Base-by-base conservation (phyloP, 306 rosid species). In the Malus sieversii region DNA sequence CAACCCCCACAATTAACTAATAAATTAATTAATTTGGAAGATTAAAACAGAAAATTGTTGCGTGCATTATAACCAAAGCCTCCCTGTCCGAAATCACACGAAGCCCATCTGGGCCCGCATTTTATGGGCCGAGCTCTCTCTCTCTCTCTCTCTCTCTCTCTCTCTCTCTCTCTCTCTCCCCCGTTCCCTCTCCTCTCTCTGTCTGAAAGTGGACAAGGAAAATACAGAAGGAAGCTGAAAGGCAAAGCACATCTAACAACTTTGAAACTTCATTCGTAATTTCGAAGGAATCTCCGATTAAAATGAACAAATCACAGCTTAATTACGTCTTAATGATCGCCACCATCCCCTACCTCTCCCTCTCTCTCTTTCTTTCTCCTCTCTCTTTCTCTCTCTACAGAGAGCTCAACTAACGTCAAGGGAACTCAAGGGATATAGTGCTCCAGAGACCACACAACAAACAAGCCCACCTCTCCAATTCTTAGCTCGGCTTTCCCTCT, bases 281-380 rank as follows among this genome's bases (percentile, higher is more conserved):
- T 77, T 78, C 80, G n/a, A 92, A 92, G 97, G 46, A 83, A 87
- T 77, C 82, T 46, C 7, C 52, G 81, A 86, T 82, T 91, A 78
- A 86, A 48, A 13, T 75, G 9, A 42, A 16, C 6, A 38, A 30
- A 12, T 62, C 68, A 52, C 82, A 57, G 30, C 72, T 58, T 64
- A 27, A 52, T 48, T 48, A 5, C 3, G 29, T 65, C 57, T 70
- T 65, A 20, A 57, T 57, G 14, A n/a, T 57, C 74, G 40, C 38
- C 84, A 55, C 80, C 84, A 44, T 66, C 77, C 76, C 70, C 87
- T 60, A 64, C 73, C 75, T 58, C 63, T 70, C 55, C 18, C 20
- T 3, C 48, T 10, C 48, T 44, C 48, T 44, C 15, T 13, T 14
- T 44, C 51, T 13, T 18, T 46, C 52, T 14, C 52, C 5, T 15